phyloP scores from a whole-genome alignment of 1,284 basidiomycete species.

The Melampsora americana region DNA sequence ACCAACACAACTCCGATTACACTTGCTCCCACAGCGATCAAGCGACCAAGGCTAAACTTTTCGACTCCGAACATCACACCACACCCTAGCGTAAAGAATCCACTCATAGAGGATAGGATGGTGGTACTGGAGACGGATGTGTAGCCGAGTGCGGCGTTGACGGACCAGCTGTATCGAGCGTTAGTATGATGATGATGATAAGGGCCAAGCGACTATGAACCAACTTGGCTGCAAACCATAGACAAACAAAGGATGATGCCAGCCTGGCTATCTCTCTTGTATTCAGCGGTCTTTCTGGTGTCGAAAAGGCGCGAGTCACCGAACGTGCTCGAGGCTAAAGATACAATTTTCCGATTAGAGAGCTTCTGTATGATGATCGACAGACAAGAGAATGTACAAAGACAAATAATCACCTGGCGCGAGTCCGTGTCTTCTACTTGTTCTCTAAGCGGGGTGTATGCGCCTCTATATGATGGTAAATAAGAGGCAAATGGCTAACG shows the following conservation, averaged over 20 bases:
- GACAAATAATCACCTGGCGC: background rate
- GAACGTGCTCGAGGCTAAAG: slow-evolving; percentile 56
- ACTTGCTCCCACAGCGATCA: slow-evolving; percentile 66
- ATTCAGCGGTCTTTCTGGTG: background rate
- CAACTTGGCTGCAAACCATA: slow-evolving; percentile 82
- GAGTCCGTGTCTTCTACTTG: background rate
- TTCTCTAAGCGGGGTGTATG: background rate
- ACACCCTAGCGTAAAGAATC: slow-evolving; percentile 87
- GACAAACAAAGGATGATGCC: slow-evolving; percentile 54
- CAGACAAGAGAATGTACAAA: background rate
- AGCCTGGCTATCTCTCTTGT: slow-evolving; percentile 27
- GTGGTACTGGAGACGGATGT: slow-evolving; percentile 89
- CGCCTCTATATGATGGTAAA: background rate
- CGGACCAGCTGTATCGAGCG: slow-evolving; percentile 61
- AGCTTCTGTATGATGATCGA: background rate
- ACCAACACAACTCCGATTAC: slow-evolving; percentile 32
- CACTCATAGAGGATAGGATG: slow-evolving; percentile 77
- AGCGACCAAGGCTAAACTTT: slow-evolving; percentile 68
- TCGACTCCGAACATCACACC: slow-evolving; percentile 84
- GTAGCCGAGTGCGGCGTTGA: slow-evolving; percentile 74
- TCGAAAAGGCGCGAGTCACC: slow-evolving; percentile 26
- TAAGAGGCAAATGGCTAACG: background rate
- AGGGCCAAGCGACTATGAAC: background rate
- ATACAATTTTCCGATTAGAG: background rate
- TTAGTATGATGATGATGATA: background rate